phyloP scores from a whole-genome alignment of 768 basidiomycete species.

The Auricularia cornea region DNA sequence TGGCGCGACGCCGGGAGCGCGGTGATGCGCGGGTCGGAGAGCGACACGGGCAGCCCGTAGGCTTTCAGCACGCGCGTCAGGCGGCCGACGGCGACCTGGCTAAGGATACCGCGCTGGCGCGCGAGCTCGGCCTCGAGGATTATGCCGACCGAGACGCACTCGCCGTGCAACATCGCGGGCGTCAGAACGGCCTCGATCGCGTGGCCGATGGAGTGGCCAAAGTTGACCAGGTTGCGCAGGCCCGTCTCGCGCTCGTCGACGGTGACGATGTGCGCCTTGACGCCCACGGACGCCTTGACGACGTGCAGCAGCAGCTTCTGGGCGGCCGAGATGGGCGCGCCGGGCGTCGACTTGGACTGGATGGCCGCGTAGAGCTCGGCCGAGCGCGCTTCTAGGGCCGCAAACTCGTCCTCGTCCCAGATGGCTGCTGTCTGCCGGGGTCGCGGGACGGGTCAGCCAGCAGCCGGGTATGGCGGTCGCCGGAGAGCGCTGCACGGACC shows the following conservation, averaged over 20 bases:
- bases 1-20: slow-evolving; percentile 59
- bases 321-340: slow-evolving; percentile 49
- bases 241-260: slow-evolving; percentile 95
- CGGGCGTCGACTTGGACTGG: slow-evolving; percentile 53
- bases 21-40: slow-evolving; percentile 71
- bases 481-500: slow-evolving; percentile 38
- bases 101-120: slow-evolving; percentile 75
- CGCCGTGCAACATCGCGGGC: slow-evolving; percentile 89
- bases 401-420: slow-evolving; percentile 89
- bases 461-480: neutral
- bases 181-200: slow-evolving; percentile 96
- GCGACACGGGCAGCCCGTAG: slow-evolving; percentile 81
- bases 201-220: slow-evolving; percentile 97
- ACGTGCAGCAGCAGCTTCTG: slow-evolving; percentile 83
- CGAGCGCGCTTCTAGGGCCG: slow-evolving; percentile 76
- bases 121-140: slow-evolving; percentile 94
- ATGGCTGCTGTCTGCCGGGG: slow-evolving; percentile 99
- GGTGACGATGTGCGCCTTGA: slow-evolving; percentile 96
- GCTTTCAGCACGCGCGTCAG: slow-evolving; percentile 80
- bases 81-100: slow-evolving; percentile 88
- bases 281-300: slow-evolving; percentile 87
- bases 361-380: slow-evolving; percentile 78
- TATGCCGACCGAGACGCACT: slow-evolving; percentile 94
- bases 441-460: neutral
- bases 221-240: slow-evolving; percentile 96